Evolutionary conservation across 495 filamentous ascomycete species (phyloP).

Genomic region (Neurospora hispaniola): DNA sequence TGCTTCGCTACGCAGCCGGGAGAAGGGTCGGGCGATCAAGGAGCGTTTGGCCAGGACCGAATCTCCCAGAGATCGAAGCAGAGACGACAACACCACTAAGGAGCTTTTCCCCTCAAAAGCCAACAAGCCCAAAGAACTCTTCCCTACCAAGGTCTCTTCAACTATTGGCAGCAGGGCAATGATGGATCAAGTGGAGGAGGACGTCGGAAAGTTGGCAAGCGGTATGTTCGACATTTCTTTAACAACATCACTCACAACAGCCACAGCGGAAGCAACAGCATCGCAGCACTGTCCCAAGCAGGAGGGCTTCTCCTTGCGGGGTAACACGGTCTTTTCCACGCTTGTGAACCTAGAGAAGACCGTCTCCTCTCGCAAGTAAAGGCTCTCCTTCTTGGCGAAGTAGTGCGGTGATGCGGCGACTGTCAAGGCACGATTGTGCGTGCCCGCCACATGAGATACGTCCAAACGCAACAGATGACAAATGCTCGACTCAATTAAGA

Average conservation of each 20-base stretch:
- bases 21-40: slow-evolving; percentile 36
- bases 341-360: not conserved
- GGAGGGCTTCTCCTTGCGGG: not conserved
- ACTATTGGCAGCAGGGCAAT: slow-evolving; percentile 19
- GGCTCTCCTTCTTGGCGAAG: not conserved
- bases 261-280: slow-evolving; percentile 3
- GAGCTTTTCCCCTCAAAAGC: slow-evolving; percentile 61
- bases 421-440: not conserved
- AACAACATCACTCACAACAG: not conserved
- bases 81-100: slow-evolving; percentile 28
- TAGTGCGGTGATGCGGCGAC: not conserved
- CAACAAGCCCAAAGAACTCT: slow-evolving; percentile 51
- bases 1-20: slow-evolving; percentile 28
- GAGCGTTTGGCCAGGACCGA: slow-evolving; percentile 22
- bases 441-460: not conserved
- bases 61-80: not conserved
- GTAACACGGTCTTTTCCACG: not conserved
- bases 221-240: slow-evolving; percentile 24
- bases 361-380: not conserved
- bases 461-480: not conserved
- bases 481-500: not conserved
- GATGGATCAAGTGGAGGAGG: slow-evolving; percentile 30
- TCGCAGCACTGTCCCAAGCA: not conserved
- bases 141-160: slow-evolving; percentile 46
- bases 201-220: slow-evolving; percentile 31